phyloP scores from a whole-genome alignment of 2,329 filamentous ascomycete species.

The Ascochyta pisi region DNA sequence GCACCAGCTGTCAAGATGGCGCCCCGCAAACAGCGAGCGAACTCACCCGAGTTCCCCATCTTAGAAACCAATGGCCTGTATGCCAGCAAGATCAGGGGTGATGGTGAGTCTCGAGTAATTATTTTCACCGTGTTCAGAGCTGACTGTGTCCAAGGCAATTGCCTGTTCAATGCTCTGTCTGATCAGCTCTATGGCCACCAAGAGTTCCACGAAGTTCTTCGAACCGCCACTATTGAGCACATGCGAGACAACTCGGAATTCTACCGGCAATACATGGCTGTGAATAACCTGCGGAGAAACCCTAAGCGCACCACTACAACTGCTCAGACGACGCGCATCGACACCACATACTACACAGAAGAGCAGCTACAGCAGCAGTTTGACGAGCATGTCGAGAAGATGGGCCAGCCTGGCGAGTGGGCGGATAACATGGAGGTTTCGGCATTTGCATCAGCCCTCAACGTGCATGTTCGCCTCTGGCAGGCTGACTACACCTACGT shows the following conservation, averaged over 20 bases:
- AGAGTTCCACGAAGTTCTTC: constrained; percentile 64
- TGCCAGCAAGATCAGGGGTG: constrained; percentile 64
- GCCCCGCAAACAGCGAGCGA: constrained; percentile 38
- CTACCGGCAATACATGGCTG: constrained; percentile 70
- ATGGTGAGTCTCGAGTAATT: constrained; percentile 60
- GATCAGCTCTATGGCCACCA: constrained; percentile 71
- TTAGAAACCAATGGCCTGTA: constrained; percentile 65
- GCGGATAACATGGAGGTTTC: constrained; percentile 72
- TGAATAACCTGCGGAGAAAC: constrained; percentile 60
- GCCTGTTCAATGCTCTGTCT: constrained; percentile 71
- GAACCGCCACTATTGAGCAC: constrained; percentile 65
- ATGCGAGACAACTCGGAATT: constrained; percentile 67
- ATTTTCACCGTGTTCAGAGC: constrained; percentile 19
- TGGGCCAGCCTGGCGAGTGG: constrained; percentile 67
- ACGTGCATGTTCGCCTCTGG: constrained; percentile 69
- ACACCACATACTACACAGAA: constrained; percentile 57
- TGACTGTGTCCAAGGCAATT: constrained; percentile 63
- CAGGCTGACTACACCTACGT: constrained; percentile 60
- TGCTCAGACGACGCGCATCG: constrained; percentile 52
- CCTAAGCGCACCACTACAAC: constrained; percentile 64
- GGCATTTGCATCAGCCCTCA: constrained; percentile 68
- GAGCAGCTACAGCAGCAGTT: constrained; percentile 62
- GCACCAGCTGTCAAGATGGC: constrained; percentile 41
- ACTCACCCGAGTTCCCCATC: constrained; percentile 59
- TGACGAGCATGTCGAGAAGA: constrained; percentile 63